These are phyloP conservation scores for Tulasnella sp. DNA, from an alignment of 768 basidiomycete species.

Conservation along the genomic window DNA sequence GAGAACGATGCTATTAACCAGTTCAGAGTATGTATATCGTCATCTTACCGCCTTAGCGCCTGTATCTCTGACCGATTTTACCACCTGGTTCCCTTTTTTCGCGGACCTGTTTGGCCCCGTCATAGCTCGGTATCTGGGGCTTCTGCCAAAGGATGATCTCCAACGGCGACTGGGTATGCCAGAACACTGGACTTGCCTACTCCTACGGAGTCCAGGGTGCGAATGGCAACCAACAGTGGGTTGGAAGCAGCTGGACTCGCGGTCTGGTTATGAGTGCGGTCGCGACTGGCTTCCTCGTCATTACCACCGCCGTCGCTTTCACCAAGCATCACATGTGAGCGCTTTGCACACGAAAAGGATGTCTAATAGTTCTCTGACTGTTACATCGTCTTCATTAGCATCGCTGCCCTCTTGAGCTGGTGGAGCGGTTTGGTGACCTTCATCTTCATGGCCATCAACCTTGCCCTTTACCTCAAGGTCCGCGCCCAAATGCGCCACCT, in stretches of 20 bases:
- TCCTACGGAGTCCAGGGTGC: neutral
- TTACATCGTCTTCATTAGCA: neutral
- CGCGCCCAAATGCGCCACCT: constrained; percentile 52
- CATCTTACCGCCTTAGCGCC: neutral
- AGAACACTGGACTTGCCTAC: constrained; percentile 10
- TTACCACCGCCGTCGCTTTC: constrained; percentile 57
- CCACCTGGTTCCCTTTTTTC: neutral
- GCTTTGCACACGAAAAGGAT: constrained; percentile 26
- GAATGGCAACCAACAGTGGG: neutral
- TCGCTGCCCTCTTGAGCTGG: constrained; percentile 49
- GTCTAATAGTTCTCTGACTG: neutral
- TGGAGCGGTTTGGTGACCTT: constrained; percentile 60
- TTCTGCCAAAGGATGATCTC: neutral
- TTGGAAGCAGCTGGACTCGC: constrained; percentile 3
- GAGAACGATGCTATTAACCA: neutral
- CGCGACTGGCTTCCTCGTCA: constrained; percentile 49
- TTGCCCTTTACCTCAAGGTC: constrained; percentile 58
- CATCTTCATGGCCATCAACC: constrained; percentile 69
- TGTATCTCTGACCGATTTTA: neutral
- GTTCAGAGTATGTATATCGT: constrained; percentile 3
- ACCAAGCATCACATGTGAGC: constrained; percentile 46
- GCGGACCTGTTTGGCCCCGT: neutral
- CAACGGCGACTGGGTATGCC: neutral
- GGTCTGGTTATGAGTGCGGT: constrained; percentile 14
- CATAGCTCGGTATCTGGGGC: constrained; percentile 19